phyloP scores from a whole-genome alignment of 2,329 filamentous ascomycete genomes.

The Penicillium sp. region DNA sequence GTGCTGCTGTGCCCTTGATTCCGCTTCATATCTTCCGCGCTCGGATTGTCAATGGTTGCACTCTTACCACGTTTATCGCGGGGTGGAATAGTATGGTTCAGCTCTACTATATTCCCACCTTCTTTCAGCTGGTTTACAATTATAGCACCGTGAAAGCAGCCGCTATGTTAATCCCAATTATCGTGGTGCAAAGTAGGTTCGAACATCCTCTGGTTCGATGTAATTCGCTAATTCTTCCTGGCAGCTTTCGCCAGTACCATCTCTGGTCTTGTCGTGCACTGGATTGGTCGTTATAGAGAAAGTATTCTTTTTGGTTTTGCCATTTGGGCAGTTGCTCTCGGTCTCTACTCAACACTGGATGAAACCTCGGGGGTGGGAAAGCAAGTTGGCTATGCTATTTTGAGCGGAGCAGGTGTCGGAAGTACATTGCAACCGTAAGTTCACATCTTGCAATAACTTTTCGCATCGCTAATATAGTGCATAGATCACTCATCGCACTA shows the following conservation, averaged over 20 bases:
- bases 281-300: constrained; percentile 55
- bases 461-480: not conserved
- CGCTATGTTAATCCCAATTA: constrained; percentile 52
- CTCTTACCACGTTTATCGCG: constrained; percentile 59
- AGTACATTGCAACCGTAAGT: constrained; percentile 52
- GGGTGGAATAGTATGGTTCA: constrained; percentile 63
- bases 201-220: not conserved
- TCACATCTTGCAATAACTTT: not conserved
- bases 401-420: constrained; percentile 55
- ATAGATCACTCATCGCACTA: constrained; percentile 37
- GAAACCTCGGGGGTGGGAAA: constrained; percentile 51
- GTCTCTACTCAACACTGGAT: constrained; percentile 55
- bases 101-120: constrained; percentile 63
- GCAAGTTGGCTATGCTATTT: constrained; percentile 55
- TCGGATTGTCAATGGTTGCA: constrained; percentile 56
- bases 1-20: constrained; percentile 24
- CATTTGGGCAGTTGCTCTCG: constrained; percentile 54
- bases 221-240: constrained; percentile 40
- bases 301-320: constrained; percentile 57
- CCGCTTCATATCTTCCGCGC: constrained; percentile 56
- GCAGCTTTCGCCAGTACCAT: constrained; percentile 50
- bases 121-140: constrained; percentile 58
- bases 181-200: constrained; percentile 45
- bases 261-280: constrained; percentile 55
- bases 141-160: constrained; percentile 50